Evolutionary conservation across 345 rosid species (phyloP).

Genomic region (Eutrema japonicum): DNA sequence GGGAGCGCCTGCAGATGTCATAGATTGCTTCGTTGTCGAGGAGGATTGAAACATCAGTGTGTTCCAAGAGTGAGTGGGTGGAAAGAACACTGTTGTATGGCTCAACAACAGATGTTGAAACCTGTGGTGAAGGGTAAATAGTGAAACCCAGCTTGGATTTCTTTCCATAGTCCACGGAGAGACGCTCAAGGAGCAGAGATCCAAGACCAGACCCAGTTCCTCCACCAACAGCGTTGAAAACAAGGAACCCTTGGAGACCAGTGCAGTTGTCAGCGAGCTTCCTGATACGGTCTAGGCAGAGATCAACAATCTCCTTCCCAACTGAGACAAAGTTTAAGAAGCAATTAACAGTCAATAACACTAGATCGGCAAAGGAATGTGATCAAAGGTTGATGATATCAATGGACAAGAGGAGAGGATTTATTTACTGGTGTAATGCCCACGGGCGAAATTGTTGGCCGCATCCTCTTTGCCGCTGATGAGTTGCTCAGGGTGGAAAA

Average conservation of each 20-base stretch:
- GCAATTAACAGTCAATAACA: constrained; percentile 13
- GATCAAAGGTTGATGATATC: not conserved
- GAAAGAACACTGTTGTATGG: no score
- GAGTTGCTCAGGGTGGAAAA: constrained; percentile 93
- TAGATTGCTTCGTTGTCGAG: no score
- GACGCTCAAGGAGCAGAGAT: constrained; percentile 75
- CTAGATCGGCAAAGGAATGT: not conserved
- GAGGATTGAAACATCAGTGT: no score
- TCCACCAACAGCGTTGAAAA: constrained; percentile 77
- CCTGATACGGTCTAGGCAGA: constrained; percentile 78
- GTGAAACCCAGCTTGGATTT: constrained; percentile 86
- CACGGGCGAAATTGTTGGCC: constrained; percentile 92
- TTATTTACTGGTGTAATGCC: constrained; percentile 72
- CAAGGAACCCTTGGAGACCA: constrained; percentile 86
- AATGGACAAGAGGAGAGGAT: constrained; percentile 3
- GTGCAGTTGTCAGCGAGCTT: constrained; percentile 87
- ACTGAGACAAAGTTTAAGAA: constrained; percentile 46
- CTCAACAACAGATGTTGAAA: constrained; percentile 50
- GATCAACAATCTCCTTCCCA: constrained; percentile 85
- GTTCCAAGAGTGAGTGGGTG: no score
- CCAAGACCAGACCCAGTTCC: constrained; percentile 91
- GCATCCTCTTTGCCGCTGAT: constrained; percentile 94
- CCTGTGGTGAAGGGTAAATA: constrained; percentile 79
- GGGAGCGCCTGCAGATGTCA: constrained; percentile 16
- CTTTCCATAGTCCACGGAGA: constrained; percentile 90